Evolutionary conservation across 2,329 filamentous ascomycete genomes (phyloP).

Genomic region (Fusarium cyanostomum): DNA sequence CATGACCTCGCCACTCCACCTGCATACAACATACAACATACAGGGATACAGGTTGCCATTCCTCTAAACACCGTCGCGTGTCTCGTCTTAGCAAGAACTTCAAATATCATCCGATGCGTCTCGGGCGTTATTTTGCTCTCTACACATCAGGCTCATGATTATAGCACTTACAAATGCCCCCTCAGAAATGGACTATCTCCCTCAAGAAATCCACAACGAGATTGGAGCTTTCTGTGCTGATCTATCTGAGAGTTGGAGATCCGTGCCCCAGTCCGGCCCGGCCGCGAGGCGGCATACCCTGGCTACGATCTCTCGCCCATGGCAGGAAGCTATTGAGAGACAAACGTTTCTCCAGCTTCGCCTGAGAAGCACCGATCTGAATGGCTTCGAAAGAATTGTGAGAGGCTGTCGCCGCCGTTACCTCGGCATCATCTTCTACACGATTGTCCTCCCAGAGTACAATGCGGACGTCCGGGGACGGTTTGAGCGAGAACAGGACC

Average conservation of each 20-base stretch:
- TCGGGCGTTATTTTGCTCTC: neutral
- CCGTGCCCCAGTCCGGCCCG: constrained; percentile 11
- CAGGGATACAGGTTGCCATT: constrained; percentile 3
- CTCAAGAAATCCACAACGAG: constrained; percentile 32
- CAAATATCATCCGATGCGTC: constrained; percentile 3
- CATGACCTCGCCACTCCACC: constrained; percentile 4
- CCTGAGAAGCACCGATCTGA: constrained; percentile 31
- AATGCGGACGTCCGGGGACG: constrained; percentile 16
- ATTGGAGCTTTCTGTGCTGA: constrained; percentile 28
- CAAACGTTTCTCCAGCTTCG: constrained; percentile 32
- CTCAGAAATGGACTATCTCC: constrained; percentile 20
- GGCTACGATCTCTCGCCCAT: constrained; percentile 34
- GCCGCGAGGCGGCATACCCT: constrained; percentile 21
- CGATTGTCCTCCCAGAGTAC: constrained; percentile 32
- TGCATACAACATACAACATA: constrained; percentile 10
- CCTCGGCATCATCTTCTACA: constrained; percentile 25
- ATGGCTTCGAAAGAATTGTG: constrained; percentile 24
- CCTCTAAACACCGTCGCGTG: constrained; percentile 2
- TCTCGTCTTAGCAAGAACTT: neutral
- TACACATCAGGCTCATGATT: neutral
- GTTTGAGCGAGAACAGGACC: constrained; percentile 34
- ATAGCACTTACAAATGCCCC: neutral
- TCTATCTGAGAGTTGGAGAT: constrained; percentile 18
- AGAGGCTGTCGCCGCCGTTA: constrained; percentile 29
- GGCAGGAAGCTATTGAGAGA: constrained; percentile 36